Base-by-base conservation (phyloP, 1,139 yeast species). In the Yamadazyma dendronema region DNA sequence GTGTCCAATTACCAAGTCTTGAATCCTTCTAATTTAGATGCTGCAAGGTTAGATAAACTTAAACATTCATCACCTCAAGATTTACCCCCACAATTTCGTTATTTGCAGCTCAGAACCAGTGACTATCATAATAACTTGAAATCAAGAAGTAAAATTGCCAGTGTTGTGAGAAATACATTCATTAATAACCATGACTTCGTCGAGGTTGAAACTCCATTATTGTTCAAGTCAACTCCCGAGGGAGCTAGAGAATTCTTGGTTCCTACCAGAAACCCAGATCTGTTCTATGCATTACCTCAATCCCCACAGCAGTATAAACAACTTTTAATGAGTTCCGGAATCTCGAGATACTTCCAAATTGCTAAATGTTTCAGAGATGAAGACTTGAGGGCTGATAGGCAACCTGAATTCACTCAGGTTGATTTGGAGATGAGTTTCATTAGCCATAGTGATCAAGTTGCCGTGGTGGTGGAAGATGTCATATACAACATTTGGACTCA, bases 301-400 rank as follows among this genome's bases (percentile, higher is more conserved):
- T 86, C 96, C 17, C 99, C 99, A 0, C 99, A 92, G 55, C 98
- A 92, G 56, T 92, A 90, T 54, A 92, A 94, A 56, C 98, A 92
- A 61, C 69, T 92, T 27, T 65, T 92, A 30, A 92, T 92, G 92
- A 95, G 97, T 4, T 83, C 96, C 28, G 99, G 98, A 0, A 79
- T 94, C 32, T 74, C 84, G 37, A 74, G 77, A 34, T 92, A 92
- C 61, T 92, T 81, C 57, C 98, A 92, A 59, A 69, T 94, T 35
- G 98, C 98, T 3, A 81, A 79, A 50, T 92, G 99, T 56, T 92
- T 92, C 57, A 74, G 98, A 47, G 98, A 94, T 57, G 99, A 92
- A 57, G 97, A 94, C 61, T 72, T 94, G 44, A 72, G 98, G 41
- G 82, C 90, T 3, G 98, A 92, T 58, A 76, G 99, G 57, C 99